Percentiles rank a stretch among this genome's conserved stretches.
phyloP scores from a whole-genome alignment of 345 rosid species.

The Eucalyptus rudis region DNA sequence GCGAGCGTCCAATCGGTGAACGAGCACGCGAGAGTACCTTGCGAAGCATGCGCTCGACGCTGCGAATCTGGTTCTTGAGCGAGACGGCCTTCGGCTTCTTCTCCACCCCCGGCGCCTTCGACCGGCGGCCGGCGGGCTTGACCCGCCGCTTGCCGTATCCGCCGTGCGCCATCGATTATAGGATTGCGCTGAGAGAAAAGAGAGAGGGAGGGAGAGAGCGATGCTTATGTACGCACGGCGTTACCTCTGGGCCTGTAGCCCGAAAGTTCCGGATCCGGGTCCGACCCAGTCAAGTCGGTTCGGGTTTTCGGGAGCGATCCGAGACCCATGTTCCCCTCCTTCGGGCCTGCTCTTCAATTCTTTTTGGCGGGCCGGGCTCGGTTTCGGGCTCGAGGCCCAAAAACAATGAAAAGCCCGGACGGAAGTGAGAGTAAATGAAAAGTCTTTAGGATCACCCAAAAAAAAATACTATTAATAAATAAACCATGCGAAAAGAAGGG shows the following conservation, averaged over 20 bases:
- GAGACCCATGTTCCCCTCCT: not conserved
- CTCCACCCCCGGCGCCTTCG: slow-evolving; percentile 54
- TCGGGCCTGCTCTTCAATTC: not conserved
- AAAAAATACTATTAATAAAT: not conserved
- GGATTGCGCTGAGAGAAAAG: not conserved
- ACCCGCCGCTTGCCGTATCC: slow-evolving; percentile 66
- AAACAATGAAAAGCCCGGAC: not conserved
- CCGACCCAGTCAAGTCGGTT: accelerated
- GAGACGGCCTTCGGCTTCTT: slow-evolving; percentile 74
- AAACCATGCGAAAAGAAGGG: not conserved
- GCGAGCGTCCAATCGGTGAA: not conserved
- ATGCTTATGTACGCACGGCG: not conserved
- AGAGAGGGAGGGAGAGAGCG: not conserved
- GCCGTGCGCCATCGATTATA: slow-evolving; percentile 69
- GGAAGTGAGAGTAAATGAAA: not conserved
- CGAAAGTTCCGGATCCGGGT: not conserved
- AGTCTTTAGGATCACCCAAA: not conserved
- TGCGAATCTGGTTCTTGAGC: slow-evolving; percentile 92
- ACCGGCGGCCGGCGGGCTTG: slow-evolving; percentile 46
- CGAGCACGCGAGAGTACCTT: slow-evolving; percentile 25
- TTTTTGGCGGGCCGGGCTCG: not conserved
- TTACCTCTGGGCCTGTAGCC: not conserved
- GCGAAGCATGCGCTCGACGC: slow-evolving; percentile 92
- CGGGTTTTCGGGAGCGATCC: not conserved
- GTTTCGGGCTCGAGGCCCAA: not conserved